Evolutionary conservation across 768 basidiomycete species (phyloP).

Genomic region (Lactarius quietus): DNA sequence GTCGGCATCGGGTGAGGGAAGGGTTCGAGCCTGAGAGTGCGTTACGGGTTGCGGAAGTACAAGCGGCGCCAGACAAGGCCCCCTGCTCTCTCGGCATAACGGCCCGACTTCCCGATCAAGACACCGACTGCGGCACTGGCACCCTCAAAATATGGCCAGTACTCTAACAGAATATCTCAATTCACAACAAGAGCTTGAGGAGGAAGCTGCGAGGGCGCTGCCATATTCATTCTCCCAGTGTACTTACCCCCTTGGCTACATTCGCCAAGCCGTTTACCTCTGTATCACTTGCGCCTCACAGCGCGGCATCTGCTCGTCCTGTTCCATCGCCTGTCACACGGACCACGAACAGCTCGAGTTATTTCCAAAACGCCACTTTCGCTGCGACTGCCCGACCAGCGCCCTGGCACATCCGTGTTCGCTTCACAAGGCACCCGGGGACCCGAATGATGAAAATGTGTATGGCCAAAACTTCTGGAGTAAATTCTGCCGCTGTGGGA

Average conservation of each 20-base stretch:
- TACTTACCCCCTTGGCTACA: constrained; percentile 38
- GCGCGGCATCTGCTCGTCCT: constrained; percentile 76
- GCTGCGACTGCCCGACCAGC: constrained; percentile 80
- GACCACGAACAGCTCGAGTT: constrained; percentile 84
- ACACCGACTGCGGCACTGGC: too few species aligned
- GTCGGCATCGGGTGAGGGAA: constrained; percentile 15
- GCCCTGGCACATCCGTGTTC: constrained; percentile 59
- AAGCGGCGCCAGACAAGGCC: constrained; percentile 6
- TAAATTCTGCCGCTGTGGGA: constrained; percentile 71
- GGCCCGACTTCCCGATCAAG: not conserved
- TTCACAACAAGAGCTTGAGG: constrained; percentile 34
- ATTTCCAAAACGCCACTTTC: constrained; percentile 80
- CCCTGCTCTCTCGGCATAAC: constrained; percentile 6
- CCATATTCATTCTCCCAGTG: constrained; percentile 44
- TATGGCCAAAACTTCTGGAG: constrained; percentile 75
- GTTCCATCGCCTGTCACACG: constrained; percentile 83
- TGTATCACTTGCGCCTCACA: constrained; percentile 68
- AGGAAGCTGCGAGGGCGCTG: constrained; percentile 41
- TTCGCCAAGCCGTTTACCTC: constrained; percentile 76
- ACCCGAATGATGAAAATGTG: constrained; percentile 52
- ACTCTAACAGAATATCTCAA: constrained; percentile 33
- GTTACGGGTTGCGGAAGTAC: constrained; percentile 4
- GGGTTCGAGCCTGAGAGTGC: constrained; percentile 4
- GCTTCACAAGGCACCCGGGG: constrained; percentile 52
- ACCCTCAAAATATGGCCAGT: constrained; percentile 21